These are phyloP conservation scores for Edaphochlamys debaryana DNA, from an alignment of 139 green algal species.

Conservation along the genomic window DNA sequence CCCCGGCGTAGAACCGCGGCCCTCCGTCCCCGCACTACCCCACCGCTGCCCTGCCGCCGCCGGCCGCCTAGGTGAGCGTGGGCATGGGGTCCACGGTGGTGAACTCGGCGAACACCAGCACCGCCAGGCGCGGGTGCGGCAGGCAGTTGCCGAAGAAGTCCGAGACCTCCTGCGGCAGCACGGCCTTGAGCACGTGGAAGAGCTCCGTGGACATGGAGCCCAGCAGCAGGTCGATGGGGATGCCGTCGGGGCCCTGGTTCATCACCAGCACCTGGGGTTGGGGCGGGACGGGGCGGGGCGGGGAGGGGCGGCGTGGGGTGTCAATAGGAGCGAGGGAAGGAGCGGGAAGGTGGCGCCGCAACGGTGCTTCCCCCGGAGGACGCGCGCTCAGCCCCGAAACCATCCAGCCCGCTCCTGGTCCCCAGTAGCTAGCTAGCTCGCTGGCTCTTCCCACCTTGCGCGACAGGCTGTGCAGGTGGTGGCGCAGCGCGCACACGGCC, in stretches of 20 bases:
- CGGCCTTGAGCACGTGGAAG: conserved; percentile 43
- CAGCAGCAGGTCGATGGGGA: conserved; percentile 65
- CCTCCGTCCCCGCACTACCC: too few species aligned
- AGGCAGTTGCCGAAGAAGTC: conserved; percentile 57
- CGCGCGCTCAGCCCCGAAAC: too few species aligned
- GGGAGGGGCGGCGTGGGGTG: too few species aligned
- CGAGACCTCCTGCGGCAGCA: conserved; percentile 43
- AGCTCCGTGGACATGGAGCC: conserved; percentile 63
- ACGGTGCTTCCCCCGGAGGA: too few species aligned
- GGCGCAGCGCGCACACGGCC: conserved; percentile 47
- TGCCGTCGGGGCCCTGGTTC: conserved; percentile 47
- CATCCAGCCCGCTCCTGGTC: too few species aligned
- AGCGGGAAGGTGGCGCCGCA: too few species aligned
- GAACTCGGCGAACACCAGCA: conserved; percentile 69
- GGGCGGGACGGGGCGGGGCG: too few species aligned
- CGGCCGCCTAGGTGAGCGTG: not conserved
- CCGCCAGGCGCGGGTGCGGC: conserved; percentile 58
- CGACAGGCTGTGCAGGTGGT: conserved; percentile 62
- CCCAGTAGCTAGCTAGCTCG: too few species aligned
- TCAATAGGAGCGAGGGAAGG: too few species aligned
- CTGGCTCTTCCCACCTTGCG: conserved; percentile 19
- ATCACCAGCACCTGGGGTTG: conserved; percentile 44
- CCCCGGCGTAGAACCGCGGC: too few species aligned
- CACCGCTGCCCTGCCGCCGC: too few species aligned
- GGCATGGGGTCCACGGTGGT: conserved; percentile 41